Percentiles rank a stretch among this genome's conserved stretches.
phyloP scores from a whole-genome alignment of 495 filamentous ascomycete genomes.

The Penicillium cataractarum region DNA sequence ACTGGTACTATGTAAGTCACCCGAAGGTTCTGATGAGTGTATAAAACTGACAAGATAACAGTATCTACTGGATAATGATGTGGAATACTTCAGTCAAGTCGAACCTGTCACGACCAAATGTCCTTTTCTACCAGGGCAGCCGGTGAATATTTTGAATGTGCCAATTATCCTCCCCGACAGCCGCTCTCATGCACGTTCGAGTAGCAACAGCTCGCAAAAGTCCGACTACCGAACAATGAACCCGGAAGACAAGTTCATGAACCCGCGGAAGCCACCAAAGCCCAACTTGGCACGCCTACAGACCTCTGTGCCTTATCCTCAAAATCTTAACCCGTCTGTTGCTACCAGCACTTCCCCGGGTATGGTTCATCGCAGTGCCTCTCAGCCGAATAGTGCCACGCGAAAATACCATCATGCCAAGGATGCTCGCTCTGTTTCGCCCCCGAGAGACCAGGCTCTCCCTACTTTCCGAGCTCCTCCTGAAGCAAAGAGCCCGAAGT shows the following conservation, averaged over 20 bases:
- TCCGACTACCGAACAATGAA: slow-evolving; percentile 72
- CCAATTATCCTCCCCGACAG: slow-evolving; percentile 65
- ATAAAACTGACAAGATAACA: slow-evolving; percentile 35
- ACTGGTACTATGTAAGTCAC: slow-evolving; percentile 86
- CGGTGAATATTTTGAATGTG: slow-evolving; percentile 79
- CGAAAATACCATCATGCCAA: slow-evolving; percentile 27
- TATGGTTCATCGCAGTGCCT: slow-evolving; percentile 34
- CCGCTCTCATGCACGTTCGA: slow-evolving; percentile 40
- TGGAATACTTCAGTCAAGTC: slow-evolving; percentile 71
- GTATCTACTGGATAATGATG: slow-evolving; percentile 78
- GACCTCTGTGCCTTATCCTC: slow-evolving; percentile 57
- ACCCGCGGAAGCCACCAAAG: slow-evolving; percentile 65
- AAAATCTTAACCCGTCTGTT: slow-evolving; percentile 28
- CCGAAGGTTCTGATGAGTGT: neutral
- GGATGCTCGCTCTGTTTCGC: slow-evolving; percentile 46
- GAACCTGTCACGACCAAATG: slow-evolving; percentile 76
- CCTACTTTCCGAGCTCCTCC: slow-evolving; percentile 39
- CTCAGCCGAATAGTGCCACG: slow-evolving; percentile 44
- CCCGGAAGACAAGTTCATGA: slow-evolving; percentile 73
- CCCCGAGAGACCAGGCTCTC: slow-evolving; percentile 41
- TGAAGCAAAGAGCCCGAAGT: slow-evolving; percentile 15
- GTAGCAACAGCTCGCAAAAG: slow-evolving; percentile 41
- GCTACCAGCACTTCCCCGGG: slow-evolving; percentile 34
- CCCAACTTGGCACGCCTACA: slow-evolving; percentile 53
- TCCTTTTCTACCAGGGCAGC: slow-evolving; percentile 83